Conservation (phyloP, 139 green algal species). For the Nannochloris sp. region DNA sequence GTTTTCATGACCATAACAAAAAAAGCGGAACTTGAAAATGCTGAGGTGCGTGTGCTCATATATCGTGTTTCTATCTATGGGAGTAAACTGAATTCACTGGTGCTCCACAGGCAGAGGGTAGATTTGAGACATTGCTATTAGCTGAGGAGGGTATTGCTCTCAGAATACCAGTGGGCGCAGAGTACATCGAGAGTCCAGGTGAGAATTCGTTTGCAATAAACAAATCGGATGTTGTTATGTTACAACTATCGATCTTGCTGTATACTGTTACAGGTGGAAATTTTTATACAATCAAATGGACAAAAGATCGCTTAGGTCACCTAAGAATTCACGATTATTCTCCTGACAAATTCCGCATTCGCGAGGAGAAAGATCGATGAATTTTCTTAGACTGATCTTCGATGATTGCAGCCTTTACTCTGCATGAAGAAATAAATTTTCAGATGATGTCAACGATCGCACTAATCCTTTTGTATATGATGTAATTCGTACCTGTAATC, state of each 20-base stretch:
- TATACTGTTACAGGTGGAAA: slow-evolving; percentile 8
- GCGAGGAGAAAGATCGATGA: too few relatives aligned
- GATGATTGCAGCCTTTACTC: background rate
- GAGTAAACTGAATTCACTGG: background rate
- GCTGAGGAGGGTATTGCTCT: slow-evolving; percentile 15
- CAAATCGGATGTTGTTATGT: too few relatives aligned
- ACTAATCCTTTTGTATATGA: background rate
- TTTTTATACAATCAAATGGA: slow-evolving; percentile 25
- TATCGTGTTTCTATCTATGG: background rate
- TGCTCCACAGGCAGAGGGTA: slow-evolving; percentile 17
- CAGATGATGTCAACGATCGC: background rate
- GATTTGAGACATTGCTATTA: slow-evolving; percentile 12
- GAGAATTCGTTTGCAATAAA: background rate
- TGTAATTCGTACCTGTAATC: slow-evolving; percentile 3
- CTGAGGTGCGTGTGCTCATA: slow-evolving; percentile 11
- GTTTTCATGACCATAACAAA: slow-evolving; percentile 75
- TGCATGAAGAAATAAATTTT: background rate
- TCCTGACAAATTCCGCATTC: background rate
- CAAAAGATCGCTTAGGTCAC: slow-evolving; percentile 15
- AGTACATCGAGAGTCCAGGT: slow-evolving; percentile 24
- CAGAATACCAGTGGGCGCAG: slow-evolving; percentile 24
- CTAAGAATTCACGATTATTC: slow-evolving; percentile 17
- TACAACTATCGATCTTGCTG: too few relatives aligned
- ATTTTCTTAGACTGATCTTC: too few relatives aligned
- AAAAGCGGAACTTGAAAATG: slow-evolving; percentile 30